Base-by-base conservation (phyloP, 148 eudicot genomes). In the Camellia granthamiana region DNA sequence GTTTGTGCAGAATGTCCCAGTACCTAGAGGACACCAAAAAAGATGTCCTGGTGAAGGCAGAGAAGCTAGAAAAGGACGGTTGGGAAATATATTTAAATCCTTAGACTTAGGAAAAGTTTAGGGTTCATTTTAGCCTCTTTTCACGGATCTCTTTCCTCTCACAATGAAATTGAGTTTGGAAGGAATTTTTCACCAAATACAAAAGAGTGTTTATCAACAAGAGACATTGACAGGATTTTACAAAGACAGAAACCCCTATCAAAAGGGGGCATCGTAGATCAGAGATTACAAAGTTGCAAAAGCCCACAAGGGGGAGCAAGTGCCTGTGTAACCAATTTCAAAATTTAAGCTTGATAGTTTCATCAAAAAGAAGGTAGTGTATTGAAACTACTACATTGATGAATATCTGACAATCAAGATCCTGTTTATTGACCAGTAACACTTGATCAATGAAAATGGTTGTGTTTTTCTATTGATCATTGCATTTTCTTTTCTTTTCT, bases 41-140 rank as follows among this genome's bases (percentile, higher is more conserved):
- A 44, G 73, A 69, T 44, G 73, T 69, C 13, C 73, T 69, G 44
- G 52, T 44, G 54, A 69, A 69, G 44, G 73, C 73, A 69, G 49
- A 69, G 52, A 69, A 69, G 73, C 73, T 69, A 44, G 73, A 69
- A 44, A 69, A 69, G 15, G 73, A 69, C 44, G 73, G 73, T 7
- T 69, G 73, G 73, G 73, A 69, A 69, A 44, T 54, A 18, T 69
- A 69, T 19, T 69, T 69, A 18, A 69, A 44, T 44, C 46, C 73
- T 69, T 42, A 43, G 23, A 10, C 19, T 69, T 4, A n/a, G 10
- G 3, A 7, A 43, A 41, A 68, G 7, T 77, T 41, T 21, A 86
- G 59, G 59, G 3, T 9, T 55, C 3, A 8, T 13, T 7, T 13
- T 3, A 12, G 12, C 14, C 59, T 55, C 11, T 12, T 12, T 2